phyloP scores from a whole-genome alignment of 306 rosid genomes.

The Citrullus mucosospermus region DNA sequence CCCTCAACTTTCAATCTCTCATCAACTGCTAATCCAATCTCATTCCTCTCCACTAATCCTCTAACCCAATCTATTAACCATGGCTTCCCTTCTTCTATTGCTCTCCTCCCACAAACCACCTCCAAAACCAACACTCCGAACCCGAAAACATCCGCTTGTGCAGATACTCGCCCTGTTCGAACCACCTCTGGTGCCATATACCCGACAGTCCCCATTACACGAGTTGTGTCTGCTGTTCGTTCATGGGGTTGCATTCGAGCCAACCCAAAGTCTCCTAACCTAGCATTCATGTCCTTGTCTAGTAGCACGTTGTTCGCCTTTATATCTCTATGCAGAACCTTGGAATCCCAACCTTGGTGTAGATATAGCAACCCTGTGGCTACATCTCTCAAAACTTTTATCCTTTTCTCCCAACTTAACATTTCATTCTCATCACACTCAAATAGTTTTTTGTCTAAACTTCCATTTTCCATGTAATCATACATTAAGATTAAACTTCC shows the following conservation, averaged over 20 bases:
- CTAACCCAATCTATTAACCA: constrained; percentile 37
- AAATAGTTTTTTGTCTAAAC: constrained; percentile 44
- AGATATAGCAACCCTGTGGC: constrained; percentile 44
- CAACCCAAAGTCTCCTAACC: constrained; percentile 50
- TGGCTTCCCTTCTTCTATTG: constrained; percentile 36
- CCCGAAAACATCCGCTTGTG: constrained; percentile 41
- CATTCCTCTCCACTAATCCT: constrained; percentile 25
- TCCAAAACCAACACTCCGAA: constrained; percentile 51
- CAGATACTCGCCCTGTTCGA: constrained; percentile 27
- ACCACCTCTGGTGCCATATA: constrained; percentile 58
- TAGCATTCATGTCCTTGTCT: constrained; percentile 54
- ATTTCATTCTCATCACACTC: constrained; percentile 26
- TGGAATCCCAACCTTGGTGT: constrained; percentile 65
- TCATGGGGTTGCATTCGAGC: constrained; percentile 44
- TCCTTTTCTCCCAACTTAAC: constrained; percentile 45
- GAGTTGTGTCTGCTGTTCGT: constrained; percentile 27
- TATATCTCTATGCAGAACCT: constrained; percentile 57
- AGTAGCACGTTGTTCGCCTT: constrained; percentile 56
- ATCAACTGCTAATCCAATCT: constrained; percentile 28
- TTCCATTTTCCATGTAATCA: constrained; percentile 60
- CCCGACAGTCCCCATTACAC: constrained; percentile 48
- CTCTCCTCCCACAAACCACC: constrained; percentile 42
- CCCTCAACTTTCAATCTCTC: constrained; percentile 26
- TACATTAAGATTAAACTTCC: constrained; percentile 43
- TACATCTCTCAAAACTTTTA: constrained; percentile 35